Percentiles rank a stretch among this genome's conserved stretches.
These are phyloP conservation scores for Boeremia exigua DNA, from an alignment of 2,329 filamentous ascomycete genomes.

Conservation along the genomic window DNA sequence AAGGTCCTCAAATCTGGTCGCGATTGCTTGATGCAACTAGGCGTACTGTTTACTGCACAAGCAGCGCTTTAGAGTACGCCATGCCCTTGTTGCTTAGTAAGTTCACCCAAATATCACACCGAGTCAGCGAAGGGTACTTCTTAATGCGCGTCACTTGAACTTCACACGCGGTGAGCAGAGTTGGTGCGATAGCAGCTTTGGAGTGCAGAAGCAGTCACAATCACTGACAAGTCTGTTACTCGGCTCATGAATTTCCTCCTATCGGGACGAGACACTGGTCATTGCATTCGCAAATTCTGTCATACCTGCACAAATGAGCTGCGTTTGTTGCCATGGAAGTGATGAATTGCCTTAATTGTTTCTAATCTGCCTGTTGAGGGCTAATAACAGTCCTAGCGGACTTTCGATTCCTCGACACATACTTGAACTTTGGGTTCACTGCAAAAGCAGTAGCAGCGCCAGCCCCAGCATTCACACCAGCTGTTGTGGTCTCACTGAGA, in stretches of 20 bases:
- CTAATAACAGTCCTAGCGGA: not conserved
- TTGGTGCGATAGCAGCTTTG: not conserved
- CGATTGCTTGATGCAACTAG: too few relatives aligned
- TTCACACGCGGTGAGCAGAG: not conserved
- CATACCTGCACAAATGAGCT: not conserved
- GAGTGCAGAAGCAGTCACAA: not conserved
- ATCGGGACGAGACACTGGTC: not conserved
- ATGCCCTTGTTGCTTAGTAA: too few relatives aligned
- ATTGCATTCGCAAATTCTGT: not conserved
- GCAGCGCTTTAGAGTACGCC: too few relatives aligned
- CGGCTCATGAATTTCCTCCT: not conserved
- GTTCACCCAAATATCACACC: conserved; percentile 47
- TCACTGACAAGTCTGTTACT: not conserved
- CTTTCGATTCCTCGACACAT: not conserved
- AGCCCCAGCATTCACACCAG: not conserved
- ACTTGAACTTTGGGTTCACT: not conserved
- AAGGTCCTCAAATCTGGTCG: too few relatives aligned
- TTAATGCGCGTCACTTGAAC: not conserved
- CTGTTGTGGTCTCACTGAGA: not conserved
- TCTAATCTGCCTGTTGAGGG: not conserved
- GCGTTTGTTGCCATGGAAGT: not conserved
- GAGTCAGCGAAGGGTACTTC: conserved; percentile 36
- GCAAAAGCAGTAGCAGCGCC: not conserved
- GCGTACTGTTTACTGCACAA: too few relatives aligned
- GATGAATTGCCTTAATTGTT: not conserved